These are phyloP conservation scores for Furcasterigmium sp. DNA, from an alignment of 2,329 filamentous ascomycete species.

Conservation along the genomic window DNA sequence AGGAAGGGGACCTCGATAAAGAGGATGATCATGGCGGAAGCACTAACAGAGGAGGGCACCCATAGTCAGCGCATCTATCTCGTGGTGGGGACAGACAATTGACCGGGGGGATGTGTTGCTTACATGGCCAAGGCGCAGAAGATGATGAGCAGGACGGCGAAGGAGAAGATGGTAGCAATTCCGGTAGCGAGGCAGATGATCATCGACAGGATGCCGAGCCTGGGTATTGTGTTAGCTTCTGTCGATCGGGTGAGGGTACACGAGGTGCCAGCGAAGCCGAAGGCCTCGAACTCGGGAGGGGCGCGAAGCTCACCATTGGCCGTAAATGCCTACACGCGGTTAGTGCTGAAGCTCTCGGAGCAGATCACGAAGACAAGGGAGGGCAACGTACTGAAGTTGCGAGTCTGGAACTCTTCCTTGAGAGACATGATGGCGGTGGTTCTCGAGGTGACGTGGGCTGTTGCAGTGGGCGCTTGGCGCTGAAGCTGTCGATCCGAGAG, in stretches of 20 bases:
- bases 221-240: slow-evolving; percentile 49
- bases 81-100: neutral
- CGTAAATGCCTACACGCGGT: slow-evolving; percentile 59
- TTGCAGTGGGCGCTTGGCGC: neutral
- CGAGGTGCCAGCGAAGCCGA: neutral
- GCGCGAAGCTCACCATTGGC: slow-evolving; percentile 59
- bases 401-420: slow-evolving; percentile 66
- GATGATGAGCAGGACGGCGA: slow-evolving; percentile 40
- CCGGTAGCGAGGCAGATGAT: slow-evolving; percentile 65
- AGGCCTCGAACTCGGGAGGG: neutral
- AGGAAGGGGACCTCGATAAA: slow-evolving; percentile 91
- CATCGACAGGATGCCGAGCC: slow-evolving; percentile 67
- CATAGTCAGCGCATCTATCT: neutral
- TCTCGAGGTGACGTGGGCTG: slow-evolving; percentile 3
- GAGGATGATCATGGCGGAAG: slow-evolving; percentile 67
- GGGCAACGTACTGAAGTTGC: slow-evolving; percentile 63
- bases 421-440: slow-evolving; percentile 55
- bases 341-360: slow-evolving; percentile 17
- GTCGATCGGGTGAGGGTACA: neutral
- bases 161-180: slow-evolving; percentile 61
- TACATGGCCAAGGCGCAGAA: slow-evolving; percentile 51
- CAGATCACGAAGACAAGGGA: slow-evolving; percentile 9
- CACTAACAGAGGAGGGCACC: slow-evolving; percentile 41
- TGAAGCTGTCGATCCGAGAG: too few species aligned
- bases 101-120: slow-evolving; percentile 17